A percentile compares a stretch with the other conserved stretches of the same genome.
Conservation (phyloP, 371 early-diverging fungal species). For the Apophysomyces sp. region DNA sequence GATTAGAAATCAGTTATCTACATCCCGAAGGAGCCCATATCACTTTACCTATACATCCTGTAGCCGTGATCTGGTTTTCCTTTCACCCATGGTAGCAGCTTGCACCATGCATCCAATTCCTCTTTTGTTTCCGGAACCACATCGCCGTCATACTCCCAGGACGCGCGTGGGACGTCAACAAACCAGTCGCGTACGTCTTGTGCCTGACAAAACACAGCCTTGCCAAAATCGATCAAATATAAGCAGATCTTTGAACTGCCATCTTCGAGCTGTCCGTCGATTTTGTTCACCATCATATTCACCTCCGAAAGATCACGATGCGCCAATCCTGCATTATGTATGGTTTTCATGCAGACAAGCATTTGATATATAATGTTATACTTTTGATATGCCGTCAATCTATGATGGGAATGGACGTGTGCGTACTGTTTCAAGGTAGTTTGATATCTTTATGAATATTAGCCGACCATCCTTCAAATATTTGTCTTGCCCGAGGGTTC, state of each 20-base stretch:
- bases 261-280: constrained; percentile 36
- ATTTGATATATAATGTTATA: constrained; percentile 56
- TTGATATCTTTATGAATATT: constrained; percentile 20
- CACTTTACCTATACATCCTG: constrained; percentile 39
- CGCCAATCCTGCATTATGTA: constrained; percentile 57
- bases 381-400: constrained; percentile 58
- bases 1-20: too few species aligned
- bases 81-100: constrained; percentile 46
- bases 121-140: constrained; percentile 35
- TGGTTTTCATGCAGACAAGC: constrained; percentile 49
- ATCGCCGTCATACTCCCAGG: constrained; percentile 28
- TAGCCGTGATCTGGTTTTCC: constrained; percentile 61
- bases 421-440: constrained; percentile 62
- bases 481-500: neutral
- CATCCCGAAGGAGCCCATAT: too few species aligned
- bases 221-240: constrained; percentile 65
- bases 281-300: constrained; percentile 68
- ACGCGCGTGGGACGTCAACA: constrained; percentile 25
- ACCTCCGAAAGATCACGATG: constrained; percentile 67
- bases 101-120: constrained; percentile 46
- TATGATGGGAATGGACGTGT: constrained; percentile 51
- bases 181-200: constrained; percentile 54
- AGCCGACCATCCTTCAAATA: neutral
- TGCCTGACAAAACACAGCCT: constrained; percentile 47
- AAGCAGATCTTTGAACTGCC: constrained; percentile 44